Base-by-base conservation (phyloP, 306 rosid genomes). In the Fragaria vesca region DNA sequence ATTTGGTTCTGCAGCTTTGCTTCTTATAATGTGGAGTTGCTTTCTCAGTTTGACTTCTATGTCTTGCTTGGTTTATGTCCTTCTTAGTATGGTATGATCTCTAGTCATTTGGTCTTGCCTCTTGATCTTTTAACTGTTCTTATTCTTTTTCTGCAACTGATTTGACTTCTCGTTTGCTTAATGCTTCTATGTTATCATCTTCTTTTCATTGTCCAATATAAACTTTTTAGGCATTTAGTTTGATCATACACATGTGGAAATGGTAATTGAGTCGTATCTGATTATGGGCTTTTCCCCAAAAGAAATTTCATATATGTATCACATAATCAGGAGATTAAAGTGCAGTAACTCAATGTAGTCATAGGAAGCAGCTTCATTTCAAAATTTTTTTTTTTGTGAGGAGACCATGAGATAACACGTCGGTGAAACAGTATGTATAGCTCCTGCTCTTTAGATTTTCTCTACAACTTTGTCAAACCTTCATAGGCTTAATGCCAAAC, bases 1-100 rank as follows among this genome's bases (percentile, higher is more conserved):
- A 54, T 84, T 96, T 51, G 97, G 94, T 76, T 82, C 97, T n/a
- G 97, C 93, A 4, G 89, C 93, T 75, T 87, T 90, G 77, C 87
- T 96, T 71, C 96, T 96, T 73, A 96, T 90, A 47, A 93, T 93
- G 92, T 96, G 99, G 99, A 89, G 99, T 83, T 91, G 89, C 85
- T 89, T 96, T 77, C 98, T 96, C 76, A 87, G 93, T 88, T 77
- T 96, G 82, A 96, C 99, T 30, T 96, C 99, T 40, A 85, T 93
- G 87, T 82, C 90, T 80, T 93, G 97, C 91, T 79, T 96, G 91
- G 86, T 84, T 81, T 93, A 89, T 55, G 94, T 96, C 77, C 97
- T 96, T 85, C 83, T 91, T 72, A 87, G 96, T 80, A 93, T 93
- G 98, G 99, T 93, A 91, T 70, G 91, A 76, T 47, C 16, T 55